Percentiles rank a stretch among this genome's conserved stretches.
phyloP scores from a whole-genome alignment of 2,329 filamentous ascomycete species.

The Gnomoniopsis smithogilvyi region DNA sequence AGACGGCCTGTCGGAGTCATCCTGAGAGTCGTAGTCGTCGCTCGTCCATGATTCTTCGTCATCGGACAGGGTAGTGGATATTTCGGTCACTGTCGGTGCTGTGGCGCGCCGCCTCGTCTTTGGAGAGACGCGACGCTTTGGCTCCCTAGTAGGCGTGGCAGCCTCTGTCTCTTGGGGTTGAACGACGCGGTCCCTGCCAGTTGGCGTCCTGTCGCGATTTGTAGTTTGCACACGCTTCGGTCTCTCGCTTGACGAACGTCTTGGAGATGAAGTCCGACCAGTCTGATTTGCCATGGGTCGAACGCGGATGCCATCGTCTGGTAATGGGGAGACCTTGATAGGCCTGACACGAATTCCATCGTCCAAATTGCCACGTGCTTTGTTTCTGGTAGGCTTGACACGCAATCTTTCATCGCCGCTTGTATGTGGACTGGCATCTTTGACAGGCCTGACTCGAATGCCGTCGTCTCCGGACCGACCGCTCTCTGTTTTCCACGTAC shows the following conservation, averaged over 20 bases:
- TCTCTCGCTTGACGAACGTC: conserved; percentile 25
- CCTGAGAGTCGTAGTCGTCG: conserved; percentile 17
- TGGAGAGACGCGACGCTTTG: conserved; percentile 9
- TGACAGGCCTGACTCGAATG: conserved; percentile 37
- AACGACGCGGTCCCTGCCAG: conserved; percentile 28
- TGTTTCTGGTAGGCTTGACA: conserved; percentile 36
- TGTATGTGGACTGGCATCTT: conserved; percentile 21
- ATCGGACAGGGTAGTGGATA: conserved; percentile 26
- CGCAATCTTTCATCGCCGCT: conserved; percentile 30
- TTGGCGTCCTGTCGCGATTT: conserved; percentile 19
- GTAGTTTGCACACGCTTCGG: conserved; percentile 22
- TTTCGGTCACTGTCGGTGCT: conserved; percentile 22
- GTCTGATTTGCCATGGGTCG: conserved; percentile 28
- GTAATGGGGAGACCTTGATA: conserved; percentile 19
- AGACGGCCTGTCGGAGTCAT: conserved; percentile 35
- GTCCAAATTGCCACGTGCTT: conserved; percentile 24
- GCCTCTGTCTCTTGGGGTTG: conserved; percentile 34
- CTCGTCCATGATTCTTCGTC: conserved; percentile 30
- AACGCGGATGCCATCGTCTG: conserved; percentile 34
- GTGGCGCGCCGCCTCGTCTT: conserved; percentile 10
- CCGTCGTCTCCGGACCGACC: conserved; percentile 27
- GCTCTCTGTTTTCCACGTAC: conserved; percentile 3
- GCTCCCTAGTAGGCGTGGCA: conserved; percentile 22
- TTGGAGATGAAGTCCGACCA: conserved; percentile 26
- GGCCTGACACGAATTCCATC: conserved; percentile 33